Evolutionary conservation across 2,329 filamentous ascomycete genomes (phyloP), one percentile per base, ranked within the genome.

Genomic region (Dothidotthia symphoricarpi): DNA sequence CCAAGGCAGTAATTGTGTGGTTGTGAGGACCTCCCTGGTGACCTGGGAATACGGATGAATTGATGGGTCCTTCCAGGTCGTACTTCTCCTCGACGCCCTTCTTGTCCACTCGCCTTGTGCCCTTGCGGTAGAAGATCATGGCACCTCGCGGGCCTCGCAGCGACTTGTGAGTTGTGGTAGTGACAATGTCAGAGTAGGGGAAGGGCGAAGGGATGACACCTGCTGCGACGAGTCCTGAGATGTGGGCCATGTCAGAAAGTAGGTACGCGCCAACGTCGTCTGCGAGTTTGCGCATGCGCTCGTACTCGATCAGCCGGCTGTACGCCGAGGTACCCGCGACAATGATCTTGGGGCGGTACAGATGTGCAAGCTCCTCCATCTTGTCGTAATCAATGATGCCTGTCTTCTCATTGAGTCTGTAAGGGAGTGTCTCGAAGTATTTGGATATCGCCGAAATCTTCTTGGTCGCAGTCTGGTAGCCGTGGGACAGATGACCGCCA

Each of bases 71-170:
- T 77, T 98, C 93, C 24, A 98, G 81, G 63, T 98, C 89, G 69
- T 96, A 98, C 60, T 90, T 75, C 76, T 91, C 81, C 74, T 95
- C 91, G 62, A 89, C 89, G 45, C 86, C 83, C 80, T 96, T 96
- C 71, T 86, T 75, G 66, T 97, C 88, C 37, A 85, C 85, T 62
- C 85, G 88, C 63, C 91, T 86, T 46, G 96, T 84, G 49, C 93
- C 93, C 77, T 95, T 96, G 72, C 93, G 88, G 83, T 90, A 98
- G 82, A 98, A 98, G 75, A 98, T 98, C 93, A 98, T 98, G 67
- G 93, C 93, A 64, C 93, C 93, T 69, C 93, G 88, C 43, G 93
- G 93, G 43, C 93, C 93, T 72, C 93, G 89, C 57, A 98, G 86
- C 39, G 90, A 96, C 81, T 98, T 98, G 83, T 98, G 93, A 31